phyloP scores from a whole-genome alignment of 176 grass and related monocot genomes.

The Ampelocalamus luodianensis region DNA sequence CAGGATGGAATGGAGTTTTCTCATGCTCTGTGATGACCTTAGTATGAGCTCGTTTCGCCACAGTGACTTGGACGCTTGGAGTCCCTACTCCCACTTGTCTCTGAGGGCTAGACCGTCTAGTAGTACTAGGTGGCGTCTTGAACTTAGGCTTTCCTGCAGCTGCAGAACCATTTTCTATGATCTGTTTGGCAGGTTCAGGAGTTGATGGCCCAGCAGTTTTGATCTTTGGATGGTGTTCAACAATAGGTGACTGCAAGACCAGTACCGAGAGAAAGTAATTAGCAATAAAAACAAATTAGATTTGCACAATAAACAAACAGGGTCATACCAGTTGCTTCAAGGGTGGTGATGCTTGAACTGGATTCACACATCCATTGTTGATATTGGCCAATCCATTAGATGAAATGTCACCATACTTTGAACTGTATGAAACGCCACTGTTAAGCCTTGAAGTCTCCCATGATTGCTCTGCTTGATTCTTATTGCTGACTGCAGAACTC shows the following conservation, averaged over 20 bases:
- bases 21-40: conserved; percentile 53
- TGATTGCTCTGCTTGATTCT: conserved; percentile 56
- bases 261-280: conserved; percentile 20
- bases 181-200: conserved; percentile 62
- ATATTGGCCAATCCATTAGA: conserved; percentile 43
- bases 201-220: conserved; percentile 53
- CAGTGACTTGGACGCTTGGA: conserved; percentile 43
- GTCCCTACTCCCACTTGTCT: conserved; percentile 49
- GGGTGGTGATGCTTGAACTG: conserved; percentile 55
- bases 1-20: conserved; percentile 47
- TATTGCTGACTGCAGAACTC: conserved; percentile 46
- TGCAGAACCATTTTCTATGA: conserved; percentile 47
- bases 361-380: conserved; percentile 52
- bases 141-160: conserved; percentile 54
- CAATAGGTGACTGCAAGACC: conserved; percentile 71
- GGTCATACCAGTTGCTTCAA: conserved; percentile 73
- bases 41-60: conserved; percentile 43
- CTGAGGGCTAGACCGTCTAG: conserved; percentile 55
- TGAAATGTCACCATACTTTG: conserved; percentile 57
- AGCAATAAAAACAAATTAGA: conserved; percentile 11
- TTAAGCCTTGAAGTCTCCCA: conserved; percentile 53
- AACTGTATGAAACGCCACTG: conserved; percentile 43
- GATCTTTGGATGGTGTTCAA: conserved; percentile 60
- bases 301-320: neutral
- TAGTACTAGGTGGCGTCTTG: conserved; percentile 43